phyloP scores from a whole-genome alignment of 768 basidiomycete species.

The Mrakia hoshinonis region DNA sequence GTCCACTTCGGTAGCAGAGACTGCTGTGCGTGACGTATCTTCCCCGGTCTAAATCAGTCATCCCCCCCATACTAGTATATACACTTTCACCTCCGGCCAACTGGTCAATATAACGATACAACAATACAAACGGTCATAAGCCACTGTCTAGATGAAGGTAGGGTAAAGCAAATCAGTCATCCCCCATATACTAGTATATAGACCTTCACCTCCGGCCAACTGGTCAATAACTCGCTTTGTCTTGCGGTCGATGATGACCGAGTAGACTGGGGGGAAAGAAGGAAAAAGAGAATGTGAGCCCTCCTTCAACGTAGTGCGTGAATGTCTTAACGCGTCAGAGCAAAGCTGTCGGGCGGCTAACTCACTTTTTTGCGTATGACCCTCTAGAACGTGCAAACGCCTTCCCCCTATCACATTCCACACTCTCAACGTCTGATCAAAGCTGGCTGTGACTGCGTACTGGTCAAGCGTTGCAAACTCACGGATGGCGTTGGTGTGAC shows the following conservation, averaged over 20 bases:
- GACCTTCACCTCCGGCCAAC: no score
- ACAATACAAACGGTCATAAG: no score
- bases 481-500: constrained; percentile 86
- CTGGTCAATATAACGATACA: no score
- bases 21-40: no score
- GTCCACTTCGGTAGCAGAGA: no score
- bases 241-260: neutral
- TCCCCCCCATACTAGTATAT: no score
- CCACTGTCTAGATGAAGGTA: no score
- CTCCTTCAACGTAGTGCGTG: neutral
- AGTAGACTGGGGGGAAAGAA: neutral
- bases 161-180: no score
- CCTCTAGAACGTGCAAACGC: constrained; percentile 68
- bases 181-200: no score
- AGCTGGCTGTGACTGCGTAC: constrained; percentile 88
- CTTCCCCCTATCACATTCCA: constrained; percentile 83
- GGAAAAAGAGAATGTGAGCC: neutral
- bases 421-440: constrained; percentile 85
- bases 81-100: no score
- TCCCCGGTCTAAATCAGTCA: no score
- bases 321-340: neutral
- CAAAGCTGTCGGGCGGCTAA: constrained; percentile 6
- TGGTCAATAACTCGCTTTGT: neutral
- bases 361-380: constrained; percentile 84
- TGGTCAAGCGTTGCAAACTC: constrained; percentile 83